Conservation (phyloP, 73 alveolate genomes). For the Stentor coeruleus region DNA sequence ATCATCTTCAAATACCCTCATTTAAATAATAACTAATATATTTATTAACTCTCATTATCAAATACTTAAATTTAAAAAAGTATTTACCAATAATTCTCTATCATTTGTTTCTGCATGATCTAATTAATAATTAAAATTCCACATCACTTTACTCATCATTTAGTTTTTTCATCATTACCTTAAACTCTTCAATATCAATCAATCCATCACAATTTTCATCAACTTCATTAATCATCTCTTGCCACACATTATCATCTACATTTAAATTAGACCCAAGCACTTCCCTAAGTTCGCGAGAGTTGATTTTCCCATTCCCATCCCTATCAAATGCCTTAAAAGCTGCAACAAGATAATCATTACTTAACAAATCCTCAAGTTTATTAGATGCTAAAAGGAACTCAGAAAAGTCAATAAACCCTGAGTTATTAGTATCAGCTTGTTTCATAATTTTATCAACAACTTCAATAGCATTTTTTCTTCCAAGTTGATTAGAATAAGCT, state of each 20-base stretch:
- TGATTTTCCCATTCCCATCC: constrained; percentile 55
- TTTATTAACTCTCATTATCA: too few species aligned
- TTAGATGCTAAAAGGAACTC: constrained; percentile 43
- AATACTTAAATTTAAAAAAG: too few species aligned
- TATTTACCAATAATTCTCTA: too few species aligned
- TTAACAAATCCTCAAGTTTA: constrained; percentile 32
- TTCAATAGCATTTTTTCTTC: constrained; percentile 31
- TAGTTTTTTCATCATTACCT: too few species aligned
- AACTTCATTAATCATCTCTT: constrained; percentile 42
- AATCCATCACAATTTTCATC: constrained; percentile 49
- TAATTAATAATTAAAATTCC: too few species aligned
- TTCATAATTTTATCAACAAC: constrained; percentile 43
- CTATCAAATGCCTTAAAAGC: constrained; percentile 39
- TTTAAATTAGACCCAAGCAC: too few species aligned
- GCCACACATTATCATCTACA: constrained; percentile 53
- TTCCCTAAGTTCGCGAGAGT: too few species aligned
- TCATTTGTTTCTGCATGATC: too few species aligned
- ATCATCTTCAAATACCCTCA: too few species aligned
- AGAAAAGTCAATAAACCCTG: constrained; percentile 46
- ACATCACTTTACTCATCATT: too few species aligned
- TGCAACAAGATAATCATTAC: constrained; percentile 27
- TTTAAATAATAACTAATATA: too few species aligned
- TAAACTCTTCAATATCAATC: too few species aligned
- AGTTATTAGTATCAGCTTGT: constrained; percentile 33
- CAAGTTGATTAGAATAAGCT: not conserved